Evolutionary conservation across 164 flowering plant species (phyloP), one percentile per base, ranked within the genome.

Genomic region (Magnolia sinica): DNA sequence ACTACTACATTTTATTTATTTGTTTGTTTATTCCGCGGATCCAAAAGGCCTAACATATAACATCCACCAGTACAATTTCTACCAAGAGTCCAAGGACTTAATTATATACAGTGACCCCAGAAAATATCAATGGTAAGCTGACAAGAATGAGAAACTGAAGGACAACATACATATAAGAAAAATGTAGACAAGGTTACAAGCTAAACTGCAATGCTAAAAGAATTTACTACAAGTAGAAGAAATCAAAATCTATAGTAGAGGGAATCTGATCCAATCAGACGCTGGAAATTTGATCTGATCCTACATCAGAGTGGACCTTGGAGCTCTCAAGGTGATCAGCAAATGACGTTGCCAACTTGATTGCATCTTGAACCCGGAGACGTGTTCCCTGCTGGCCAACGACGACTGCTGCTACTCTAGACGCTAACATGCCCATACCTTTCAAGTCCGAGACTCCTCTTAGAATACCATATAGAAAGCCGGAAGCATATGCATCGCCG

Each of bases 401-500:
- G 49, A 96, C 99, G 20, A 90, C 87, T 4, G 99, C 85, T 59
- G 98, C 98, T 71, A 91, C 91, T 82, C 84, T 89, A 72, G 99
- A 85, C 2, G 98, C 99, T 67, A 93, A 78, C 16, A 86, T 37
- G 50, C 99, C 98, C 87, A 96, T 89, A 23, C 89, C 89, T 81
- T 87, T 91, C 77, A 91, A 75, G 82, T 96, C 94, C 7, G 93
- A 89, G 2, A 80, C 87, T 2, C 98, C 97, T 11, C 87, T 81
- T 50, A 92, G 80, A 74, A 96, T 79, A 68, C 96, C 89, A 55
- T 92, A 96, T 64, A 96, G 73, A 70, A 96, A 85, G 67, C 99
- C 99, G 8, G 98, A 89, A 10, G 99, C 99, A 77, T 96, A 96
- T 23, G 98, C 97, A 84, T 96, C 99, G 2, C 99, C 99, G 22